Evolutionary conservation across 2,329 filamentous ascomycete genomes (phyloP).

Genomic region (Simplicillium sp.): DNA sequence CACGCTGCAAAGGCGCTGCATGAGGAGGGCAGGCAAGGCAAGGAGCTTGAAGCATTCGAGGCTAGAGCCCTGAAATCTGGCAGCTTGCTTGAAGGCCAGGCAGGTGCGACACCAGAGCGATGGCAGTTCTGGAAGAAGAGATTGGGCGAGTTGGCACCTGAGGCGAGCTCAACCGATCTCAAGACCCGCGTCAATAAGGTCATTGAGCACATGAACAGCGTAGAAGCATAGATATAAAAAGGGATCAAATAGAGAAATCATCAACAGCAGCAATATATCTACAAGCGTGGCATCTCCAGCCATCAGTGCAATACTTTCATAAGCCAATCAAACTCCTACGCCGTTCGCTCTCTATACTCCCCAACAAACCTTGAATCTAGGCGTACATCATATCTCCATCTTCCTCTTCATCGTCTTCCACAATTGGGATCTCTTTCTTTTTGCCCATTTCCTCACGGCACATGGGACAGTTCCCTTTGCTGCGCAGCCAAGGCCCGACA

Average conservation of each 20-base stretch:
- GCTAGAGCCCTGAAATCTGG: constrained; percentile 12
- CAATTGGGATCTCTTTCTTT: constrained; percentile 37
- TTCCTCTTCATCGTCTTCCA: constrained; percentile 40
- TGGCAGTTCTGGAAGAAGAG: constrained; percentile 21
- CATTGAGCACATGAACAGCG: constrained; percentile 11
- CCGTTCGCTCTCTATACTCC: not conserved
- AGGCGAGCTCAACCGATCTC: constrained; percentile 9
- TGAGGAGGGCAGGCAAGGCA: constrained; percentile 6
- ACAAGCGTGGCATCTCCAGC: not conserved
- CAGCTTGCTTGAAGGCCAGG: constrained; percentile 9
- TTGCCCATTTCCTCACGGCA: constrained; percentile 51
- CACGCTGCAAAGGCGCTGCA: constrained; percentile 17
- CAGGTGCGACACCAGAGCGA: constrained; percentile 15
- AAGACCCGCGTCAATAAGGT: constrained; percentile 12
- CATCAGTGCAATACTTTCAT: not conserved
- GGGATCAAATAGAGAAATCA: not conserved
- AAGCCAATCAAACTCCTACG: constrained; percentile 13
- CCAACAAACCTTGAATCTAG: constrained; percentile 8
- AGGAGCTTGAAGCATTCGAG: constrained; percentile 12
- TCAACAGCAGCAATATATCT: not conserved
- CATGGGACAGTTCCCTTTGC: constrained; percentile 56
- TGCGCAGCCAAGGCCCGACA: constrained; percentile 54
- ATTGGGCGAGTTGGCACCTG: constrained; percentile 12
- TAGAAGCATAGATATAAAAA: constrained; percentile 8
- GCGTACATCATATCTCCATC: constrained; percentile 39